A percentile compares a stretch with the other conserved stretches of the same genome.
Conservation (phyloP, 805 yeast genomes). For the Blastobotrys terrestris region DNA sequence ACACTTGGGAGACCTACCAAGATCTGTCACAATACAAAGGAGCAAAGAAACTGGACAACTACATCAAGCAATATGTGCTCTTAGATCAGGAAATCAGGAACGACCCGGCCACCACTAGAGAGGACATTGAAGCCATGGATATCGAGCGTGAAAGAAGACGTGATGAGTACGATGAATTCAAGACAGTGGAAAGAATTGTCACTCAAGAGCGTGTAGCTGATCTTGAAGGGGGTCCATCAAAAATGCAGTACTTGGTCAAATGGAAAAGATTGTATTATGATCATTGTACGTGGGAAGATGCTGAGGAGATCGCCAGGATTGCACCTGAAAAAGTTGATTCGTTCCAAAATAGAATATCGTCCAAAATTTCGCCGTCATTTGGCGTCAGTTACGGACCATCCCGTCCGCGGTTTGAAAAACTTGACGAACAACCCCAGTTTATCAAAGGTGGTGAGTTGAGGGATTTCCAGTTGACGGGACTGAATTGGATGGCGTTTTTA, state of each 20-base stretch:
- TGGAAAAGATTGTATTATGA: conserved; percentile 94
- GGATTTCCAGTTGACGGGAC: conserved; percentile 96
- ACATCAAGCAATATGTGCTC: conserved; percentile 69
- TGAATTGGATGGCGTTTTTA: conserved; percentile 98
- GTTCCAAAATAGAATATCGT: conserved; percentile 73
- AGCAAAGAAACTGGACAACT: conserved; percentile 80
- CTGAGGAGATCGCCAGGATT: conserved; percentile 73
- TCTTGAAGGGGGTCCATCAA: conserved; percentile 47
- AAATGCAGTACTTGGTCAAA: conserved; percentile 77
- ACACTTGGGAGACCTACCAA: conserved; percentile 81
- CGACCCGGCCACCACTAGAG: conserved; percentile 80
- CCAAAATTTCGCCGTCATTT: conserved; percentile 76
- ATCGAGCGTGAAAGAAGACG: conserved; percentile 78
- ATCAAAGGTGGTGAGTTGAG: conserved; percentile 87
- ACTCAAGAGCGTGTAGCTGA: conserved; percentile 60
- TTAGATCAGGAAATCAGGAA: conserved; percentile 68
- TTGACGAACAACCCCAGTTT: conserved; percentile 79
- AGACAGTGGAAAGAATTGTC: conserved; percentile 83
- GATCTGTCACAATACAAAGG: conserved; percentile 53
- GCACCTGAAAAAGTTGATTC: conserved; percentile 81
- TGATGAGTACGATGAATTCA: conserved; percentile 79
- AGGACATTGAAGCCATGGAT: conserved; percentile 90
- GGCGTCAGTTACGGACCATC: conserved; percentile 69
- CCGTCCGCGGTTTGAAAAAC: conserved; percentile 86
- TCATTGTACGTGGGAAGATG: conserved; percentile 95